Base-by-base conservation (phyloP, 2,329 filamentous ascomycete species). In the Stagonosporopsis rhizophila region DNA sequence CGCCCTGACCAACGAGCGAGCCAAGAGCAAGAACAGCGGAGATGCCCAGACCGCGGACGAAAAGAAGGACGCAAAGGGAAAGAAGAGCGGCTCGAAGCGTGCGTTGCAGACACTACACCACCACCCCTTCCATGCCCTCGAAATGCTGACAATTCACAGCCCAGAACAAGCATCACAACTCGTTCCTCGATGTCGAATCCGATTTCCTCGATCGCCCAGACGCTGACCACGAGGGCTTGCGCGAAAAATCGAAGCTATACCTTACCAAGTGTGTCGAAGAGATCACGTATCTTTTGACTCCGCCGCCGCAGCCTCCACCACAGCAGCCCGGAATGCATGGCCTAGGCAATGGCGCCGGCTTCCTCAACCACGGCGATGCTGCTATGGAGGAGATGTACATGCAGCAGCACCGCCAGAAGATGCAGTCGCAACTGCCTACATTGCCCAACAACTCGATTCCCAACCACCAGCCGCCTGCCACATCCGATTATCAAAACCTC, bases 1-100 rank as follows among this genome's bases (percentile, higher is more conserved):
- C 68, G 95, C 94, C 61, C 82, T 97, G 69, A 92, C 90, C 77
- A 89, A 91, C 61, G 91, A 96, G 79, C 84, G 90, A 20, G 84
- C 85, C 49, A 89, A 92, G 78, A 82, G 86, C 59, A 90, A 81
- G 71, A 79, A 78, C 60, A 72, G 79, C 35, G 80, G 81, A 50
- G 78, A 88, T 62, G 78, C 83, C 17, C 56, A 63, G 40, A 80
- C 82, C 22, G 80, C 75, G 45, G 77, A 56, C 71, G 82, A 78
- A 22, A 69, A 74, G 42, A 56, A 52, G 46, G 73, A 77, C 38
- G 46, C 49, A 44, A 75, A 76, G 63, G 70, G 61, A 46, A 76
- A 75, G 53, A 75, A 74, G 64, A 65, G 59, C 49, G 56, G 49
- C 48, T 30, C 54, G n/a, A 59, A 67, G 35, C 57, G 64, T 65